Evolutionary conservation across 2,329 filamentous ascomycete genomes (phyloP), one percentile per base, ranked within the genome.

Genomic region (Periconia sp.): DNA sequence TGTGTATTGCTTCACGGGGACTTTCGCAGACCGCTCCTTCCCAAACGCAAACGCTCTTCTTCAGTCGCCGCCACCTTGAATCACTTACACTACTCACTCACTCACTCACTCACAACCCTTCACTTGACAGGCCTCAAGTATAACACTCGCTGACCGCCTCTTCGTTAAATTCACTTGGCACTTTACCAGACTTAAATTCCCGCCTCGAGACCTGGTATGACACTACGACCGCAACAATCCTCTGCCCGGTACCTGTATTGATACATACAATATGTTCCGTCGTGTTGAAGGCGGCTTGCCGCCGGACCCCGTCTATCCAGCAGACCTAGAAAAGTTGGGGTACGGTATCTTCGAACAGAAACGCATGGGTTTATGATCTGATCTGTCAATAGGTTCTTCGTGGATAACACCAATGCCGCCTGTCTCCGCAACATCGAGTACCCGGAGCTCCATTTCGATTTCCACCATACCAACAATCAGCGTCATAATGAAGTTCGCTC

Each of bases 401-500:
- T 96, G 74, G 92, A 90, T 61, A 81, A 86, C 0, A 74, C 85
- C 0, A 90, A 93, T 61, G 85, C 93, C 65, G 50, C 46, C 19
- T 53, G 50, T 40, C 83, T 96, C 56, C 86, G 89, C 45, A 86
- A 81, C 56, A 87, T 90, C 50, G 77, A 82, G 19, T 77, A 91
- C 35, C 86, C 88, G 0, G 81, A 87, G 27, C 78, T 82, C 59
- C 87, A 86, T 67, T 96, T 91, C 78, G 83, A 90, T 61, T 96
- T 82, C 79, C 87, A 85, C 69, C 73, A 89, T 49, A 88, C 83
- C 69, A 86, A 84, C 62, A 92, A 91, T 71, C 78, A 83, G n/a
- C 86, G 91, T 37, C 82, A 88, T 74, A 96, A 96, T 70, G 82
- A 88, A 41, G 79, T 88, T 18, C 90, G 91, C 64, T 82, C 87